These are phyloP conservation scores for Physcia stellaris DNA, from an alignment of 495 filamentous ascomycete genomes.

Conservation along the genomic window DNA sequence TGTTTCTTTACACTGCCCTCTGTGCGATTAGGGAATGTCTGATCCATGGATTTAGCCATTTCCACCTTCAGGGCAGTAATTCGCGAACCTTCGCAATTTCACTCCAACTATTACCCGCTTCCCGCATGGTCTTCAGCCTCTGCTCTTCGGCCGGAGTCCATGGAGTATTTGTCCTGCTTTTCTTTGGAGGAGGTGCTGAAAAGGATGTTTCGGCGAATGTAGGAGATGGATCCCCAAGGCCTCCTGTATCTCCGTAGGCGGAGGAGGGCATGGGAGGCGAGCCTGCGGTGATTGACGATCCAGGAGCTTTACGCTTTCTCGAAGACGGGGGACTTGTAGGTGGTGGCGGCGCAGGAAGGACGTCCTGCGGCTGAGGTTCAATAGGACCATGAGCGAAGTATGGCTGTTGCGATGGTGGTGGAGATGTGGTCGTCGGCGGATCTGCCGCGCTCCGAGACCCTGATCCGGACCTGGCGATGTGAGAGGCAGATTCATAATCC, in stretches of 20 bases:
- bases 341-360: conserved; percentile 23
- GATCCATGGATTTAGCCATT: not conserved
- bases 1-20: conserved; percentile 99
- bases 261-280: conserved; percentile 22
- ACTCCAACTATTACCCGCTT: conserved; percentile 85
- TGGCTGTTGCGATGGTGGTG: conserved; percentile 30
- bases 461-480: no score
- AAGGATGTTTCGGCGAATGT: conserved; percentile 19
- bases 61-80: no score
- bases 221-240: conserved; percentile 22
- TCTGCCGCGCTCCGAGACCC: no score
- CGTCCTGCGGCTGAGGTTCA: not conserved
- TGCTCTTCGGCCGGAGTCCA: conserved; percentile 95
- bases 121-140: conserved; percentile 81
- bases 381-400: conserved; percentile 17
- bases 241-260: conserved; percentile 16
- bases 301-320: conserved; percentile 32
- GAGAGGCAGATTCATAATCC: no score
- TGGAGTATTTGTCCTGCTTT: conserved; percentile 90
- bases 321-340: conserved; percentile 24
- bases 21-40: conserved; percentile 86
- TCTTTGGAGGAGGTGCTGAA: conserved; percentile 46
- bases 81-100: conserved; percentile 81
- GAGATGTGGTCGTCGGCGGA: conserved; percentile 7
- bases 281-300: conserved; percentile 14